Evolutionary conservation across 2,329 filamentous ascomycete species (phyloP), one percentile per base, ranked within the genome.

Genomic region (Microdochium trichocladiopsis): DNA sequence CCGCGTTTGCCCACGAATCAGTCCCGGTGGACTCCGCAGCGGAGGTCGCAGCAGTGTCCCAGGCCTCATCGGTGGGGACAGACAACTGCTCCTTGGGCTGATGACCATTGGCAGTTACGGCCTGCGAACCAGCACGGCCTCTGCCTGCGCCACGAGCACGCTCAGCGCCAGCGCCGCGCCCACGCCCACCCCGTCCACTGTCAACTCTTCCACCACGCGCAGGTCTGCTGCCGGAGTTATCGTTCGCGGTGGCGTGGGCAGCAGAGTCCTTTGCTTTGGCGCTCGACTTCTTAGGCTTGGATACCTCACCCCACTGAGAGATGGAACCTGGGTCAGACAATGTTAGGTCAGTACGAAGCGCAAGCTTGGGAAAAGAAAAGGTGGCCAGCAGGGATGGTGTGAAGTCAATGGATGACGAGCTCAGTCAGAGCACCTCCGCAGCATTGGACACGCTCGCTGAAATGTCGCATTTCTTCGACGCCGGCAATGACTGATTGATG

Each of bases 221-320:
- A 58, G 77, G 69, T 67, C 79, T 73, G 57, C 66, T 65, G 58
- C 72, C 70, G 57, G 72, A 69, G 51, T 72, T 63, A 58, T 82
- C 77, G 60, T 77, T 76, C 55, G 78, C 70, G 53, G 79, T 73
- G 54, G 77, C 71, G 57, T 76, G 70, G 54, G 77, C 66, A 51
- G 72, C 61, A 52, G 79, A 69, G 51, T 88, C 83, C 70, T 88
- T 87, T 56, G 78, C 76, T 70, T 85, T 84, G 62, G 84, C 73
- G 59, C 81, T 76, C 61, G 87, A 83, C 76, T 91, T 92, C 75
- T 87, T 87, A 64, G 83, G 80, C 78, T 88, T 89, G 60, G 86
- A 87, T 60, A 94, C 88, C 69, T 93, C 88, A 61, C 85, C 86
- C 83, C 90, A 94, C 75, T 91, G 88, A 58, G 88, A 85, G 63